phyloP scores from a whole-genome alignment of 139 green algal species.

The Chlamydomonas schloesseri region DNA sequence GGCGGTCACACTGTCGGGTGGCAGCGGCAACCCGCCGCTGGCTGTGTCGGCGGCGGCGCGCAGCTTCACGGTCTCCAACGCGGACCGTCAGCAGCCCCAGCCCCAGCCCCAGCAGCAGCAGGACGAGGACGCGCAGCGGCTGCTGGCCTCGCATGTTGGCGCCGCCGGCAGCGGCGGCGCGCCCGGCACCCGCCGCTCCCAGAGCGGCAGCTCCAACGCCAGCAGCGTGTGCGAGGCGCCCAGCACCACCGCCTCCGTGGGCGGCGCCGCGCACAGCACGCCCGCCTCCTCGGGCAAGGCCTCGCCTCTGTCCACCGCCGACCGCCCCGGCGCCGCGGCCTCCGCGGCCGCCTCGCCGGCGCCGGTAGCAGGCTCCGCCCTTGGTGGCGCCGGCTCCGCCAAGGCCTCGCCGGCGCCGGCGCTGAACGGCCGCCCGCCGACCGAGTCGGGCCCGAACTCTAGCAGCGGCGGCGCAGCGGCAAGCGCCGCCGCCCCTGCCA shows the following conservation, averaged over 20 bases:
- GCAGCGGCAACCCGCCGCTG: too few relatives aligned
- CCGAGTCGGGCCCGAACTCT: too few relatives aligned
- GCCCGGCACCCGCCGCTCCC: background rate
- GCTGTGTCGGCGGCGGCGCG: too few relatives aligned
- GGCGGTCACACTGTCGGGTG: too few relatives aligned
- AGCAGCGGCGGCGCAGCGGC: background rate
- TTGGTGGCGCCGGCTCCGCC: too few relatives aligned
- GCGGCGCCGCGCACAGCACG: background rate
- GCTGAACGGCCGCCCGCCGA: too few relatives aligned
- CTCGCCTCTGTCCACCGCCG: conserved; percentile 45
- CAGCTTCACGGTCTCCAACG: too few relatives aligned
- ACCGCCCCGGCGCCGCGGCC: conserved; percentile 29
- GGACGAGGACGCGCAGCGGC: too few relatives aligned
- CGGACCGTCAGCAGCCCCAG: too few relatives aligned
- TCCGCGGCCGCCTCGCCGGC: background rate
- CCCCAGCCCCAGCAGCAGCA: too few relatives aligned
- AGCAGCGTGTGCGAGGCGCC: conserved; percentile 35
- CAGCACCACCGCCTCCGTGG: background rate
- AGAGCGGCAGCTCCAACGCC: conserved; percentile 8
- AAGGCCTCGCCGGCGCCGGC: too few relatives aligned
- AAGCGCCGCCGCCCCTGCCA: background rate
- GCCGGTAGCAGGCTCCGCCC: background rate
- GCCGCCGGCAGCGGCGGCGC: background rate
- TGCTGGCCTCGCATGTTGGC: background rate
- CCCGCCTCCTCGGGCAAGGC: conserved; percentile 14